Conservation (phyloP, 345 rosid species). For the Luvunga scandens region DNA sequence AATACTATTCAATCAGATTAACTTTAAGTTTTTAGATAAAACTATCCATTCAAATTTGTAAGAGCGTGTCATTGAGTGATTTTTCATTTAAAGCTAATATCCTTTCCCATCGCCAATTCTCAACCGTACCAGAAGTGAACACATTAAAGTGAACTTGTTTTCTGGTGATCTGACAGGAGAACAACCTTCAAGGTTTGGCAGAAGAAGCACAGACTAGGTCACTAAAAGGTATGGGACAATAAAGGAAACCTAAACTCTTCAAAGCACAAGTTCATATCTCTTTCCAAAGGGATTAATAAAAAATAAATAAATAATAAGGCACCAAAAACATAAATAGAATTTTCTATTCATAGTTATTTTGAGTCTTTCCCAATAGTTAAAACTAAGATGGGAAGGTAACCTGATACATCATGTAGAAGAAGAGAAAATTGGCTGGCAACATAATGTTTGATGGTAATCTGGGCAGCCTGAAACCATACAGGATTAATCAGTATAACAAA, state of each 20-base stretch:
- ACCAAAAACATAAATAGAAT: too few relatives aligned
- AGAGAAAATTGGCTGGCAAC: conserved; percentile 58
- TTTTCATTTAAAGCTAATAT: not conserved
- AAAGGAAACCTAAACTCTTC: not conserved
- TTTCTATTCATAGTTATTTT: too few relatives aligned
- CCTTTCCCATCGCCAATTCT: not conserved
- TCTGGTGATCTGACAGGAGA: not conserved
- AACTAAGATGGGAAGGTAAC: conserved; percentile 35
- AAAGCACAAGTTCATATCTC: not conserved
- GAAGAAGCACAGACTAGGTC: too few relatives aligned
- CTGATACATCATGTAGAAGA: conserved; percentile 81
- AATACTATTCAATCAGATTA: conserved; percentile 15
- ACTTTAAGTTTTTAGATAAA: not conserved
- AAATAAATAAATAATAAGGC: too few relatives aligned
- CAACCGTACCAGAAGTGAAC: not conserved
- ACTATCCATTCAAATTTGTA: not conserved
- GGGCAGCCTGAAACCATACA: conserved; percentile 73
- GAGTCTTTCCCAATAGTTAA: not conserved
- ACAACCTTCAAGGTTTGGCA: too few relatives aligned
- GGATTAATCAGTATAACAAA: conserved; percentile 27
- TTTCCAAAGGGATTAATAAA: not conserved
- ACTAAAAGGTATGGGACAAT: too few relatives aligned
- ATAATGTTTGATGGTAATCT: conserved; percentile 61
- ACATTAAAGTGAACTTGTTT: not conserved
- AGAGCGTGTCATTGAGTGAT: not conserved